Base-by-base conservation (phyloP, 257 asterid species). In the Solanum chilense region DNA sequence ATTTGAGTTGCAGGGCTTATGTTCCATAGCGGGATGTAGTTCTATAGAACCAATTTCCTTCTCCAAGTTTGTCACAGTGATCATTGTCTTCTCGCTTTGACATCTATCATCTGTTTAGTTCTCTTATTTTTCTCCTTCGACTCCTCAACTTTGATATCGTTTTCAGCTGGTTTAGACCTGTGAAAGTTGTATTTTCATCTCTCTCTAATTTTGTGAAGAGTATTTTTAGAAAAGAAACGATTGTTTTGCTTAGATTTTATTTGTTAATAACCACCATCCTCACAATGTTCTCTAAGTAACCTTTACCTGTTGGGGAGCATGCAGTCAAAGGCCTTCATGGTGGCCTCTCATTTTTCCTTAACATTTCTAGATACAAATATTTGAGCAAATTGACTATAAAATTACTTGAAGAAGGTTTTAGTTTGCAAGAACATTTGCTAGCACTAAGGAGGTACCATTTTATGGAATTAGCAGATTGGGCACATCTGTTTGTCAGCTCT, bases 391-490 rank as follows among this genome's bases (percentile, higher is more conserved):
- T 97, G 93, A 91, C 97, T 86, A 95, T 96, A 91, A 96, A 95
- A 92, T 92, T 97, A 85, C 98, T 97, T 88, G 94, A 91, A 87
- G 95, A 95, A 91, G 99, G 96, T 86, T 97, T 95, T 95, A 89
- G 90, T 90, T 88, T 97, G 94, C 99, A 92, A 89, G 98, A 93
- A 86, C 99, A 97, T 93, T 90, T 97, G 81, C 91, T 93, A 90
- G 94, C 99, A 35, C 91, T 97, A 88, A 90, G 96, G 86, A 92
- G 97, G 82, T 97, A 94, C 88, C 96, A 97, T 93, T 96, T 97
- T 92, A 96, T 97, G 99, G 99, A 94, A 92, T 86, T 93, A 29
- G 99, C 99, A 45, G 99, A 97, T 89, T 97, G 99, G 99, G 98
- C 95, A n/a, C 98, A 97, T 90, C 91, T 95, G 88, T 97, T 97